phyloP scores from a whole-genome alignment of 2,329 filamentous ascomycete species.

The Aspergillus spinulosporus region DNA sequence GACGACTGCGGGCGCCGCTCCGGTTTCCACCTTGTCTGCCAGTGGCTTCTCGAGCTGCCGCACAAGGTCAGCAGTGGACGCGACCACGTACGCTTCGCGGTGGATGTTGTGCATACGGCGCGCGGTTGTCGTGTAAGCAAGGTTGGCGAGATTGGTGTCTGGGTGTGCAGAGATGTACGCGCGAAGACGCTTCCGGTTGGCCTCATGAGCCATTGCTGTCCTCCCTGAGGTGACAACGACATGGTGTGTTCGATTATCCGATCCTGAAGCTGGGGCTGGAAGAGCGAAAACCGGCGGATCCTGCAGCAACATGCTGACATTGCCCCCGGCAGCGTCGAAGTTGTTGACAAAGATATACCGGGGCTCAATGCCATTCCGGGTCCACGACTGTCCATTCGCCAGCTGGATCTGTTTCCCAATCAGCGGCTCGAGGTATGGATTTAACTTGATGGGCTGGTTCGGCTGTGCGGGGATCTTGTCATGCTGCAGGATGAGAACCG shows the following conservation, averaged over 20 bases:
- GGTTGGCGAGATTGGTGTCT: conserved; percentile 51
- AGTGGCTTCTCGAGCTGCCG: background rate
- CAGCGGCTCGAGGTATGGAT: conserved; percentile 30
- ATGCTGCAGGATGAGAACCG: conserved; percentile 64
- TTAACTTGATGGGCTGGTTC: conserved; percentile 58
- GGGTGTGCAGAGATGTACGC: conserved; percentile 35
- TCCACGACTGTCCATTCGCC: conserved; percentile 7
- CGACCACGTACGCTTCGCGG: background rate
- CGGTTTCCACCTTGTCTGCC: background rate
- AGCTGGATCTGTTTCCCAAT: conserved; percentile 5
- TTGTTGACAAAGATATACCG: conserved; percentile 57
- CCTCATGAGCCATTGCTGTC: conserved; percentile 41
- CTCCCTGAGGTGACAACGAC: conserved; percentile 62
- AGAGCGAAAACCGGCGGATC: background rate
- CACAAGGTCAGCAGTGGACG: background rate
- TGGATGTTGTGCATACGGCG: conserved; percentile 37
- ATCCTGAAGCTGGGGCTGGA: background rate
- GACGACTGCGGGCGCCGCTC: background rate
- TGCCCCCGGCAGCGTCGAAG: conserved; percentile 70
- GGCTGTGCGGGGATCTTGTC: conserved; percentile 64
- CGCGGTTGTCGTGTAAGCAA: conserved; percentile 67
- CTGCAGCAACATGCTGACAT: conserved; percentile 54
- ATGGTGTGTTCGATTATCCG: conserved; percentile 53
- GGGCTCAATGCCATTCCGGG: conserved; percentile 21
- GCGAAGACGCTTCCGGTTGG: conserved; percentile 57